phyloP scores from a whole-genome alignment of 2,329 filamentous ascomycete species.

The Colletotrichum sp. region DNA sequence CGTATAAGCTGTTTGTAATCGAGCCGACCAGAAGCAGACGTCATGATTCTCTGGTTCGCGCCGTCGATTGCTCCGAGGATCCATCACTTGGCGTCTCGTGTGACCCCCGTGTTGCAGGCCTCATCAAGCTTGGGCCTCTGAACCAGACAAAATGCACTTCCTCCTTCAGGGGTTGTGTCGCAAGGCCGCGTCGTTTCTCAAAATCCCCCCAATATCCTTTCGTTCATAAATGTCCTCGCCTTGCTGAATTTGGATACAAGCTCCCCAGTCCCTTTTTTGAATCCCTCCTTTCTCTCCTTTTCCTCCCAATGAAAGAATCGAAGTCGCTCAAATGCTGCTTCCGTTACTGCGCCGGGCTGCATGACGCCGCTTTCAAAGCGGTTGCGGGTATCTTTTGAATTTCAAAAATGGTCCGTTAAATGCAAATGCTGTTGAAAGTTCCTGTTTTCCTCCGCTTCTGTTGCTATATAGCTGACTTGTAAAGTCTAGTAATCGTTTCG shows the following conservation, averaged over 20 bases:
- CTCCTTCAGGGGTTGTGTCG: neutral
- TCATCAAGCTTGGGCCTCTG: neutral
- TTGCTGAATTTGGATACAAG: neutral
- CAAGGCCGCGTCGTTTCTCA: neutral
- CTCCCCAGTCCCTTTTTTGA: neutral
- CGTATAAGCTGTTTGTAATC: neutral
- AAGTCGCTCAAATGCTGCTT: neutral
- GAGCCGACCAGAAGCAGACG: neutral
- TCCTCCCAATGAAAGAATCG: neutral
- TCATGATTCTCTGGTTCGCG: neutral
- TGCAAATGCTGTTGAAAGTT: neutral
- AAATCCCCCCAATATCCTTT: neutral
- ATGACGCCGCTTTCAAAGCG: constrained; percentile 1
- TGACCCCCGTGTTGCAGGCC: constrained; percentile 1
- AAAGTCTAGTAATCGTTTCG: neutral
- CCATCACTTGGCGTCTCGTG: neutral
- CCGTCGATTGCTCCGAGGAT: neutral
- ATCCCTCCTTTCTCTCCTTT: neutral
- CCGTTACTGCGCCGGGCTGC: neutral
- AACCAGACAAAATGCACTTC: neutral
- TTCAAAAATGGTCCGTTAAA: neutral
- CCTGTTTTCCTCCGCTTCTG: neutral
- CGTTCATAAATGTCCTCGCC: neutral
- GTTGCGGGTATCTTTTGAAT: neutral
- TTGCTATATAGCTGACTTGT: neutral